Base-by-base conservation (phyloP, 768 basidiomycete species). In the Lactarius quietus region DNA sequence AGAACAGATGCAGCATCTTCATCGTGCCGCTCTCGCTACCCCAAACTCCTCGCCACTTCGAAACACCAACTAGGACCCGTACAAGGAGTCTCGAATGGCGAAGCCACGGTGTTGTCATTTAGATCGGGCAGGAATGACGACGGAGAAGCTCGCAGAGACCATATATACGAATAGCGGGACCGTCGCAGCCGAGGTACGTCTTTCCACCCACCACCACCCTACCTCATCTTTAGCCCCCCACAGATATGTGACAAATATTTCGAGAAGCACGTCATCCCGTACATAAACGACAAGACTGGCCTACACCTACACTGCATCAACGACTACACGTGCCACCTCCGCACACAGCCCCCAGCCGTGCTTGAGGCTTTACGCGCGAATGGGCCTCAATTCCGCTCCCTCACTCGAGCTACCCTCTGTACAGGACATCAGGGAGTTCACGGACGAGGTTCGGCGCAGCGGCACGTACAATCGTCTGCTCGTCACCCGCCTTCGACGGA, bases 241-340 rank as follows among this genome's bases (percentile, higher is more conserved):
- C 70, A 98, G 95, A 87, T 99, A 6, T 99, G 97, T 73, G 97
- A 99, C 72, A 97, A 99, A 76, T 84, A 83, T 0, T 98, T 98
- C 74, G 96, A 71, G 96, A 98, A 73, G 96, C 98, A 61, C 83
- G 98, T 0, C 79, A 8, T 33, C 33, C 33, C 85, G 0, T n/a
- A 94, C 72, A 78, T 92, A 0, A 81, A 85, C 5, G 88, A 96
- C 23, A 85, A 86, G 64, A 92, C 93, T 0, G 96, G 95, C 4
- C 84, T 98, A 0, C 93, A 98, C 71, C 82, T 98, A 0, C 97
- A 98, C 77, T 95, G 96, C 3, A 78, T 98, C 57, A 98, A 98
- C 72, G 76, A 81, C 58, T 86, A 84, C 67, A 78, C 84, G 5
- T 82, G 81, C 60, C 79, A 76, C 2, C 95, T 98, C 75, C 74